Evolutionary conservation across 495 filamentous ascomycete genomes (phyloP), one percentile per base, ranked within the genome.

Genomic region (Penicillium bialowiezense): DNA sequence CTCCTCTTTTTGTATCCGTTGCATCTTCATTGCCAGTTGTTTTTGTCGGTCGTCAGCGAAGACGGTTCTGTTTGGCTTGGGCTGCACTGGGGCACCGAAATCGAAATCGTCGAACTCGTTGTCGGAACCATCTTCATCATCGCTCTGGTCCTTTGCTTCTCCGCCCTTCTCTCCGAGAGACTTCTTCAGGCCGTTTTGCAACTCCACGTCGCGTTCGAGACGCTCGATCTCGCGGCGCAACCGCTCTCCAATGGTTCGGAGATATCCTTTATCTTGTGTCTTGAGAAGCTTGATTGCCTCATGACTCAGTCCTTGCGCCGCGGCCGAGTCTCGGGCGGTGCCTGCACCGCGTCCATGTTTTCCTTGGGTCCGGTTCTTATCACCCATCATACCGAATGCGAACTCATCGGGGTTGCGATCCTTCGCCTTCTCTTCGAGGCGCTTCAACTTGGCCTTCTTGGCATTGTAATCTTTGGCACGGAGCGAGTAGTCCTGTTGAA

Each of bases 331-430:
- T 18, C 70, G 65, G 33, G 62, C 63, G 20, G 77, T 75, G 1
- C 71, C 69, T 28, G 81, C 64, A 14, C 83, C 61, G 31, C 58
- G 44, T 51, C 61, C 76, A 52, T 86, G 82, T 47, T 81, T 79
- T 23, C 84, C 82, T 44, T 84, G 78, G 19, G 60, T 73, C 55
- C 67, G 72, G 23, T 55, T 62, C 52, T 70, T 71, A 3, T 62
- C 64, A 29, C 72, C 76, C 67, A 95, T 79, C 93, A 98, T 98
- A 19, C 84, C 87, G 62, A 89, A 96, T 70, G 88, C 84, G 75
- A 97, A 98, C 69, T 96, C 91, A 82, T 98, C 93, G 33, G 91
- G 90, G 67, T 98, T 97, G 53, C 89, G 85, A 34, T 93, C 83
- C 47, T 80, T 76, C 18, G 86, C 92, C 70, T 96, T 96, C 51